Evolutionary conservation across 306 rosid species (phyloP), one percentile per base, ranked within the genome.

Genomic region (Trifolium repens): DNA sequence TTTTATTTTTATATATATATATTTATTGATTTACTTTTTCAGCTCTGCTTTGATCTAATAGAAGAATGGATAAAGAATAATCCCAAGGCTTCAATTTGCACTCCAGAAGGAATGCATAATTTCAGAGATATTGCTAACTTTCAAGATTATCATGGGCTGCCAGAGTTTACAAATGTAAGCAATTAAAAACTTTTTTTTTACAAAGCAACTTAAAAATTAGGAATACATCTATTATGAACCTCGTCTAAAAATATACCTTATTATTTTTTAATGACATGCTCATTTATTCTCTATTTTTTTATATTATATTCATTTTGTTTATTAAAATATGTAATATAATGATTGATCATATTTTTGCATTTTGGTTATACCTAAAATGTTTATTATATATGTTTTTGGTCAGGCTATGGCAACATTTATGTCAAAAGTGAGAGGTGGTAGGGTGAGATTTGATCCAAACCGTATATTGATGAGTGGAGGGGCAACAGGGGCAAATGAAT

Each of bases 391-490:
- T 34, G 7, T 14, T 0, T 7, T 27, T 0, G 5, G 63, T 42
- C 82, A 94, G 98, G 97, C 83, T 5, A 81, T 94, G 74, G 97
- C 98, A 2, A 90, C 80, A 12, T 94, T 87, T 67, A 94, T 94
- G 98, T 89, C 89, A 9, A 91, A 78, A 78, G 91, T 77, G 61
- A 90, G 98, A 79, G 97, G 97, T 35, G 92, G 88, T 22, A 85
- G 93, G 37, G 97, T 89, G 40, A 78, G 17, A 75, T 94, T 87
- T 80, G 93, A 91, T 79, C 90, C 96, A 0, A 64, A 78, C 43
- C 88, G 98, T 8, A 76, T 94, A 71, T 75, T 94, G 72, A 91
- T 94, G 98, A 78, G 91, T 61, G 98, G 98, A 3, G 98, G 98
- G 8, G 98, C 98, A 2, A 94, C 98, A 4, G 98, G 98, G 0